Evolutionary conservation across 805 yeast species (phyloP), one percentile per base, ranked within the genome.

Genomic region (Saccharomyces jurei): DNA sequence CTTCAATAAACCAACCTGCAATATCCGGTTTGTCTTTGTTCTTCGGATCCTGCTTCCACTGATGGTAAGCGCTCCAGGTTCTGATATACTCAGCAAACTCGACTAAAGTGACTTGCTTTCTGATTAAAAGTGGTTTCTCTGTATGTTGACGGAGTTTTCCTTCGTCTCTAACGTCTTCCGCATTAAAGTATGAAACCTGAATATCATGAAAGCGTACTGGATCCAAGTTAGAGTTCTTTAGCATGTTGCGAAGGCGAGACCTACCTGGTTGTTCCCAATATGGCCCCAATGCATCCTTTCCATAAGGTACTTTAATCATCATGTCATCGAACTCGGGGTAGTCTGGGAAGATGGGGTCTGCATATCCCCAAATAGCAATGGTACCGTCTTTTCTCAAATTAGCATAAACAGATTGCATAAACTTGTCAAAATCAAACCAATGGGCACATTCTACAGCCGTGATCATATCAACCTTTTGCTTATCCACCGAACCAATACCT

Each of bases 191-290:
- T 41, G 59, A 66, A 10, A 70, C 67, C 47, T 64, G 58, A 10
- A 75, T 64, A 55, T 82, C 77, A 0, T 63, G 58, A 65, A 77
- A 87, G 13, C 62, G 55, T 1, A 68, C 72, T 0, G 32, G 17
- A 27, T 63, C 59, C 4, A 66, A 52, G 6, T 54, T 49, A 21
- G 52, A 52, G 28, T 62, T 61, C 25, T 47, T 51, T 57, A 79
- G 75, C 54, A 76, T 63, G 6, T 71, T 58, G 51, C 83, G 71
- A 32, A 91, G 68, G 13, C 78, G 71, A 5, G 64, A 52, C 50
- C 96, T 74, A 0, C 97, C 97, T 0, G 96, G 94, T 60, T 85
- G 86, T 62, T 88, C 87, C 97, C 97, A 91, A 64, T 81, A 81
- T 0, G 83, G 82, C 0, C 91, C 91, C 49, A 86, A 66, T 48